Conservation (phyloP, 2,329 filamentous ascomycete species). For the Fusarium sp. region DNA sequence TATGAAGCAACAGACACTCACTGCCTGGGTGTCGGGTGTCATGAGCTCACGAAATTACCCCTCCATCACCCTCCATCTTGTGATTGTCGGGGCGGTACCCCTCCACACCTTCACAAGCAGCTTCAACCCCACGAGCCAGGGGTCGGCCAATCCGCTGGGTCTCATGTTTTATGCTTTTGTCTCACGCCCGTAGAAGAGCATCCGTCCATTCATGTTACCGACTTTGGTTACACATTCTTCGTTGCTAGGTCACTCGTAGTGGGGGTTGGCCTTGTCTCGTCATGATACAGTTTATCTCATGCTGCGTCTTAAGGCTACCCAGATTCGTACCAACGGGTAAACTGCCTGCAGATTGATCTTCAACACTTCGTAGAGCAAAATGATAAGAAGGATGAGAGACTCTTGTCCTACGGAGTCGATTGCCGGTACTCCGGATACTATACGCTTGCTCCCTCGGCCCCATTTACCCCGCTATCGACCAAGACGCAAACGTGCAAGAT, state of each 20-base stretch:
- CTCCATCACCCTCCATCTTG: conserved; percentile 31
- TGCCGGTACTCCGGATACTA: conserved; percentile 31
- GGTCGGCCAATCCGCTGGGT: conserved; percentile 19
- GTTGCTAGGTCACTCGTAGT: conserved; percentile 38
- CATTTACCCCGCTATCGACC: conserved; percentile 46
- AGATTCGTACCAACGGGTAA: conserved; percentile 4
- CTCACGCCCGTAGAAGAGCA: neutral
- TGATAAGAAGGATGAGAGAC: neutral
- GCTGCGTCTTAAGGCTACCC: neutral
- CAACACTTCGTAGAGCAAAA: neutral
- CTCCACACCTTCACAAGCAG: conserved; percentile 37
- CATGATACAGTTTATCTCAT: conserved; percentile 32
- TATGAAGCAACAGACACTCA: neutral
- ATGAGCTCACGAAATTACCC: conserved; percentile 29
- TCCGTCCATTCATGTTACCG: conserved; percentile 25
- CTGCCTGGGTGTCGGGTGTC: conserved; percentile 15
- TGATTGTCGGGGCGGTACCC: conserved; percentile 17
- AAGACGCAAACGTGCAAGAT: conserved; percentile 24
- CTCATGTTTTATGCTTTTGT: conserved; percentile 9
- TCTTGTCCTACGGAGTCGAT: neutral
- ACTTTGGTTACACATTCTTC: conserved; percentile 29
- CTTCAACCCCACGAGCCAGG: conserved; percentile 21
- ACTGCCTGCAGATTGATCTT: neutral
- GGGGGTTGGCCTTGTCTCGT: conserved; percentile 1
- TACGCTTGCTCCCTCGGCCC: conserved; percentile 19